phyloP scores from a whole-genome alignment of 352 stramenopile genomes.

The Globisporangium carolinianum region DNA sequence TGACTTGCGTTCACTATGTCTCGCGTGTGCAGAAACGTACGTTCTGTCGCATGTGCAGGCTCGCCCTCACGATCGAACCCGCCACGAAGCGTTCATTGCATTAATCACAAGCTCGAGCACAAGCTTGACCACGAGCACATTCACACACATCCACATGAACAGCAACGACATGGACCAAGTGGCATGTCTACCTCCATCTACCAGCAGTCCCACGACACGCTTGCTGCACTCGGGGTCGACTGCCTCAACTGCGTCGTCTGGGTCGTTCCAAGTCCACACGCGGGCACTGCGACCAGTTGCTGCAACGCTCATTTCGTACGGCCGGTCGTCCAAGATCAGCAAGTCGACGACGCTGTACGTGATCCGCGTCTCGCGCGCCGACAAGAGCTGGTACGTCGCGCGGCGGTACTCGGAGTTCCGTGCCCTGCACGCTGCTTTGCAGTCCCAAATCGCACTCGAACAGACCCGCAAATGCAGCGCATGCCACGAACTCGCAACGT shows the following conservation, averaged over 20 bases:
- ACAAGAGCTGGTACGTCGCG: conserved; percentile 62
- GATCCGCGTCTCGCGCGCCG: conserved; percentile 47
- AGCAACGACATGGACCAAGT: too few relatives aligned
- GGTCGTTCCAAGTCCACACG: conserved; percentile 28
- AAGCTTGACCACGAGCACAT: too few relatives aligned
- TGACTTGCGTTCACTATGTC: too few relatives aligned
- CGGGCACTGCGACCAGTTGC: conserved; percentile 52
- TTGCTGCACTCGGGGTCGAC: conserved; percentile 8
- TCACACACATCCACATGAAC: too few relatives aligned
- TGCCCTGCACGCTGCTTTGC: conserved; percentile 36
- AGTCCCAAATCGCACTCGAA: conserved; percentile 15
- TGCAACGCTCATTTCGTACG: conserved; percentile 62
- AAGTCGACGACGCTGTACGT: conserved; percentile 65
- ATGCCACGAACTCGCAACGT: conserved; percentile 42
- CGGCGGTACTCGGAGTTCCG: conserved; percentile 75
- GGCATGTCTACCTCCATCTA: too few relatives aligned
- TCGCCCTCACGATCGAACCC: too few relatives aligned
- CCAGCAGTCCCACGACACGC: too few relatives aligned
- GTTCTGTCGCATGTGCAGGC: too few relatives aligned
- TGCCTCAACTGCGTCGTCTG: conserved; percentile 10
- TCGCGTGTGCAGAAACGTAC: too few relatives aligned
- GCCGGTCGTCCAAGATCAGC: conserved; percentile 42
- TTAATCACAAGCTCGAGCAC: too few relatives aligned
- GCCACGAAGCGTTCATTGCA: too few relatives aligned
- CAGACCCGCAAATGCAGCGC: conserved; percentile 20